Conservation (phyloP, 441 rosid genomes). For the Flueggea neowawraea region DNA sequence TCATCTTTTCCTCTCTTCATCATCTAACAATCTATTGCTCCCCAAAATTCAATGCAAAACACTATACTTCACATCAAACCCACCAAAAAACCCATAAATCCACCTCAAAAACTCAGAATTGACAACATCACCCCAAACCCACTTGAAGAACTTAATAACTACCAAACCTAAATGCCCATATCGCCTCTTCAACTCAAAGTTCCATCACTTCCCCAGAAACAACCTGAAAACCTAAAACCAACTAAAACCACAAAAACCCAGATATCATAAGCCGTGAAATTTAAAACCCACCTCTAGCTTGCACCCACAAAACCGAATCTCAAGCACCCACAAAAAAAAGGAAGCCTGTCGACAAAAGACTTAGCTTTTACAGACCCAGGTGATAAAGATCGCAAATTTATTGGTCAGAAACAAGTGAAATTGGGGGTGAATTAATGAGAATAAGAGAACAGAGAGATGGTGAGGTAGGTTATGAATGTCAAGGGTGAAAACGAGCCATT, state of each 20-base stretch:
- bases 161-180: background rate
- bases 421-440: too few relatives aligned
- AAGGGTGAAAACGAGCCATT: too few relatives aligned
- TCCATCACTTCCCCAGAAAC: slow-evolving; percentile 1
- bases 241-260: background rate
- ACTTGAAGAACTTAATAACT: background rate
- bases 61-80: background rate
- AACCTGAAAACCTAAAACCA: background rate
- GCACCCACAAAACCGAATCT: background rate
- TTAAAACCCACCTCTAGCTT: background rate
- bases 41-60: slow-evolving; percentile 13
- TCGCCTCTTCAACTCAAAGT: background rate
- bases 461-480: too few relatives aligned
- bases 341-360: background rate
- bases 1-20: slow-evolving; percentile 70
- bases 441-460: too few relatives aligned
- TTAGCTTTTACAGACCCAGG: slow-evolving; percentile 17
- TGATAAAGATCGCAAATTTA: slow-evolving; percentile 9
- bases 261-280: background rate
- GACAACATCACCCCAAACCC: slow-evolving; percentile 7
- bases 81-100: slow-evolving; percentile 15
- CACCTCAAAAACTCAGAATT: background rate
- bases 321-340: slow-evolving; percentile 2
- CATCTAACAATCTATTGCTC: slow-evolving; percentile 35
- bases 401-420: background rate